Conservation (phyloP, 768 basidiomycete species). For the Amanita rimosa region DNA sequence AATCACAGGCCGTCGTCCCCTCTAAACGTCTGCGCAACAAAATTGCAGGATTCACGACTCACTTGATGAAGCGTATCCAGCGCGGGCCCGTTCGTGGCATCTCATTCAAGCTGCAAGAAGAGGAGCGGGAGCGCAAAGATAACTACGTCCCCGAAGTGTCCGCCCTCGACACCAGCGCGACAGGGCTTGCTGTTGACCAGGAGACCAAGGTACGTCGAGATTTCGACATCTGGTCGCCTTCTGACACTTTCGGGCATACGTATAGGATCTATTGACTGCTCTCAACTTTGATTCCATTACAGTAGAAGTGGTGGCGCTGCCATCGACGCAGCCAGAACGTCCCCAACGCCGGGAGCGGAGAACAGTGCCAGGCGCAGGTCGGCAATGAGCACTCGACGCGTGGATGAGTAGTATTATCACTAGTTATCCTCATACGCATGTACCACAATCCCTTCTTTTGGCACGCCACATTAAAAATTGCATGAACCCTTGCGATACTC, state of each 20-base stretch:
- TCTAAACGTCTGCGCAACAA: constrained; percentile 99
- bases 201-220: constrained; percentile 76
- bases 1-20: constrained; percentile 72
- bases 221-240: not conserved
- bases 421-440: constrained; percentile 3
- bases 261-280: constrained; percentile 73
- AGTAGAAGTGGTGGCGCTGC: constrained; percentile 58
- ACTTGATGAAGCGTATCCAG: constrained; percentile 99
- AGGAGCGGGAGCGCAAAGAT: constrained; percentile 98
- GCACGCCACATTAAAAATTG: not conserved
- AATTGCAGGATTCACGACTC: constrained; percentile 98
- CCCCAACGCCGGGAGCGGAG: constrained; percentile 25
- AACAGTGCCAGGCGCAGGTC: constrained; percentile 68
- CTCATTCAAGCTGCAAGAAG: constrained; percentile 99
- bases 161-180: constrained; percentile 71
- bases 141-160: constrained; percentile 99
- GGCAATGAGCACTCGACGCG: constrained; percentile 11
- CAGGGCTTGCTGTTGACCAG: constrained; percentile 77
- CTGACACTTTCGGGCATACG: not conserved
- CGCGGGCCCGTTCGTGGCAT: constrained; percentile 97
- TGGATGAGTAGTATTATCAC: not conserved
- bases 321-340: constrained; percentile 59
- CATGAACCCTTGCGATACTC: too few species aligned
- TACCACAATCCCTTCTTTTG: not conserved
- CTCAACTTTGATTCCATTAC: constrained; percentile 94